Percentiles rank a stretch among this genome's conserved stretches.
These are phyloP conservation scores for Fusarium euwallaceae DNA, from an alignment of 2,329 filamentous ascomycete genomes.

Conservation along the genomic window DNA sequence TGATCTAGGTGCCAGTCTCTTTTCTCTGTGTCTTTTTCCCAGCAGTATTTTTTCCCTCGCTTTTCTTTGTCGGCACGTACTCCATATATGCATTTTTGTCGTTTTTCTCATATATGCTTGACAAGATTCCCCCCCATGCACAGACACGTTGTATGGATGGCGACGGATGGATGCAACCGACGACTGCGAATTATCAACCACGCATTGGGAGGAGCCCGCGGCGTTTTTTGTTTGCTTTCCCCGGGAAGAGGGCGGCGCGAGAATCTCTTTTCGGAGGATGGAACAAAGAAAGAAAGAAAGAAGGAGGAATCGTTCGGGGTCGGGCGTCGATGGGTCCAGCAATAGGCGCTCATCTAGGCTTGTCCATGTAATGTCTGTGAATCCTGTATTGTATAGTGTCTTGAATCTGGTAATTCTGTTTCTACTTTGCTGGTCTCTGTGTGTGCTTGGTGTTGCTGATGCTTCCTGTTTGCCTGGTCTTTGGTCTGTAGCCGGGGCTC, in stretches of 20 bases:
- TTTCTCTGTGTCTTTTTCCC: constrained; percentile 33
- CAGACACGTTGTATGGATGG: constrained; percentile 25
- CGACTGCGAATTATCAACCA: constrained; percentile 28
- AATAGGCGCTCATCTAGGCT: constrained; percentile 27
- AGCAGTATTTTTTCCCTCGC: constrained; percentile 29
- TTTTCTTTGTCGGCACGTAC: constrained; percentile 42
- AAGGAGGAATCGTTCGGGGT: constrained; percentile 17
- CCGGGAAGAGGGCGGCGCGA: constrained; percentile 31
- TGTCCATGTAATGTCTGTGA: constrained; percentile 45
- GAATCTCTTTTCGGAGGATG: constrained; percentile 32
- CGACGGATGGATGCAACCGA: constrained; percentile 31
- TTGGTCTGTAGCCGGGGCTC: not conserved
- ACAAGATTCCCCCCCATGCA: not conserved
- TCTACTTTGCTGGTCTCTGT: not conserved
- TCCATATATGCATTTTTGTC: constrained; percentile 34
- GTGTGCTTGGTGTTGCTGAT: not conserved
- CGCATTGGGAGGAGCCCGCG: constrained; percentile 33
- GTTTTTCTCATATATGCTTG: constrained; percentile 32
- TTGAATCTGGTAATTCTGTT: constrained; percentile 26
- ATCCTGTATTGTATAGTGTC: constrained; percentile 43
- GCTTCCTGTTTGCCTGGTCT: not conserved
- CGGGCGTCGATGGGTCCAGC: constrained; percentile 26
- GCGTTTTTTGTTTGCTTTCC: constrained; percentile 32
- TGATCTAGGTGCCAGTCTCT: constrained; percentile 35
- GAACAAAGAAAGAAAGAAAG: constrained; percentile 7